Evolutionary conservation across 352 stramenopile species (phyloP), one percentile per base, ranked within the genome.

Genomic region (Peronosclerospora sorghi): DNA sequence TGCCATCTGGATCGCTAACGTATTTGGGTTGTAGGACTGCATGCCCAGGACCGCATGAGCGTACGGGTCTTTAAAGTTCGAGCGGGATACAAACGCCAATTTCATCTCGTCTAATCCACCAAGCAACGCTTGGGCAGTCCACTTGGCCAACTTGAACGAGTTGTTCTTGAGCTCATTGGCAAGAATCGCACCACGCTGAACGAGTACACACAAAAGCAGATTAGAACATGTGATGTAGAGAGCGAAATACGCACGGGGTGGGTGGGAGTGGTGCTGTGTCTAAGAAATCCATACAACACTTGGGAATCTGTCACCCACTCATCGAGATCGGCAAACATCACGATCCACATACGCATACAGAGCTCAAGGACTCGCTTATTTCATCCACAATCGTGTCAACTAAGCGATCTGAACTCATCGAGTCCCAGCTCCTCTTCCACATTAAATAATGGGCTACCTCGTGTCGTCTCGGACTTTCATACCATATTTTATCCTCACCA

Each of bases 111-210:
- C 92, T 19, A 96, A 87, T 41, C 94, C 95, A 6, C 90, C 75
- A 46, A 99, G 68, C 14, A 98, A 67, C 13, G 91, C 91, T 70
- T 98, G 92, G 13, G 94, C 95, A 15, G 92, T 98, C 95, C 95
- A 99, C 66, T 97, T 97, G 41, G 94, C 95, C 35, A 99, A 62
- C 67, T 98, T 98, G 76, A 81, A 96, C 30, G 85, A 88, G 65
- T 99, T 99, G 73, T 98, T 98, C 85, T 98, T 98, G 37, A 99
- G 74, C 69, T 98, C 96, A 44, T 95, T 98, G 4, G 94, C 95
- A 20, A 99, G 64, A 18, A 98, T 94, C 30, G 95, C 90, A 64
- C 95, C 96, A 48, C 89, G 79, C 76, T 98, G 70, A 61, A 60
- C 27, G 32, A 37, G 32, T 17, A 13, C 50, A 40, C 20, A 10